Base-by-base conservation (phyloP, 1,284 basidiomycete species). In the Pseudomicrostroma phylloplanum region DNA sequence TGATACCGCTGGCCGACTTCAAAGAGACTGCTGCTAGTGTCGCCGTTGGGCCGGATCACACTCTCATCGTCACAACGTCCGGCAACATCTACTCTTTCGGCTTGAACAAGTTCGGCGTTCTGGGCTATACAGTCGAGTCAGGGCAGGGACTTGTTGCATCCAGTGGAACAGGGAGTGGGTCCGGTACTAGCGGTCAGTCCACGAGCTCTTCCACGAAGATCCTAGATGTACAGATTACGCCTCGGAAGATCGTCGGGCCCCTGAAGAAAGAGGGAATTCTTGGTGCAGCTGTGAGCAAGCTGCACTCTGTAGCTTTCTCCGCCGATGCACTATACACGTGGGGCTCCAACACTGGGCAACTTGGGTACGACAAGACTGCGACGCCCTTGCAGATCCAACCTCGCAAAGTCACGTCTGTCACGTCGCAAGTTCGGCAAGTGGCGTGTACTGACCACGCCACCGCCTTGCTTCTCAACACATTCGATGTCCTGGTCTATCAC, bases 11-110 rank as follows among this genome's bases (percentile, higher is more conserved):
- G 15, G 80, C 84, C 1, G 86, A 87, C 62, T 83, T 83, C 12
- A 78, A 84, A 46, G 82, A 84, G 58, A 77, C 83, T 1, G 82
- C 85, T 2, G 58, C 55, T 1, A 56, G 56, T 3, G 85, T 96
- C 53, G 91, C 92, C 0, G 83, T 93, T 1, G 94, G 90, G 1
- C 92, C 92, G 75, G 94, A 98, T 73, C 96, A 98, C 78, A 94
- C 93, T 0, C 84, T 97, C 21, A 89, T 88, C 0, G 82, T 97
- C 43, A 92, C 91, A 0, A 84, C 83, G 9, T 78, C 84, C 0
- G 93, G 94, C 3, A 89, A 91, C 70, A 86, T 97, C 8, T 85
- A 89, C 55, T 91, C 88, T 6, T 98, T 92, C 88, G 96, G 94
- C 3, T 80, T 90, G 51, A 96, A 94, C 57, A 67, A 70, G 19